These are phyloP conservation scores for Sophora flavescens DNA, from an alignment of 306 rosid genomes.

Conservation along the genomic window DNA sequence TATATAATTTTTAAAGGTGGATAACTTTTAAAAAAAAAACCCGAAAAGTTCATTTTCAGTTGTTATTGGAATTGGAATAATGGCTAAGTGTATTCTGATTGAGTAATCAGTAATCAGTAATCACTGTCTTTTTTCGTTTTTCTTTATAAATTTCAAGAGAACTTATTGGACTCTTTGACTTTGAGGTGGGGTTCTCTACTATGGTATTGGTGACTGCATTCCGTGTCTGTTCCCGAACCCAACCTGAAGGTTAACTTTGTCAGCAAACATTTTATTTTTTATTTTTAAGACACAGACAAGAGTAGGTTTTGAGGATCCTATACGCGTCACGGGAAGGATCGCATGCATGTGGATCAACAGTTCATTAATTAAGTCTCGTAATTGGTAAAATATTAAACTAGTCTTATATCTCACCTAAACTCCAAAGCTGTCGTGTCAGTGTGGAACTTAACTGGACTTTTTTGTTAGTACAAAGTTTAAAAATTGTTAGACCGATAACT, in stretches of 20 bases:
- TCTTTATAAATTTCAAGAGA: background rate
- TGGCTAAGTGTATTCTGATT: background rate
- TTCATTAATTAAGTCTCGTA: background rate
- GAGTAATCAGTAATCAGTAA: background rate
- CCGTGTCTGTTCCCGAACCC: background rate
- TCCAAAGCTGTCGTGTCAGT: constrained; percentile 36
- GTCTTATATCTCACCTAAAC: constrained; percentile 56
- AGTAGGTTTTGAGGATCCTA: constrained; percentile 52
- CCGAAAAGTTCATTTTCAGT: background rate
- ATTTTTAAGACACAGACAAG: constrained; percentile 47
- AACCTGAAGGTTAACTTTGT: constrained; percentile 29
- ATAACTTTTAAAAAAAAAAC: too few species aligned
- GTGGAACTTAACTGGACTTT: background rate
- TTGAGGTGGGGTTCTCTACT: constrained; percentile 9
- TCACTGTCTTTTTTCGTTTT: background rate
- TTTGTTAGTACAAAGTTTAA: background rate
- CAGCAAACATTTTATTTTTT: constrained; percentile 26
- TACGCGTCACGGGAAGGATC: constrained; percentile 30
- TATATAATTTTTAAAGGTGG: too few species aligned
- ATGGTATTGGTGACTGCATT: constrained; percentile 28
- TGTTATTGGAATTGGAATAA: background rate
- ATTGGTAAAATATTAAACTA: constrained; percentile 20
- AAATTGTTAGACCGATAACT: background rate
- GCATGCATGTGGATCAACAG: constrained; percentile 46
- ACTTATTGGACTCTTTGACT: background rate